Evolutionary conservation across 116 monocot species (phyloP), one percentile per base, ranked within the genome.

Genomic region (Cymodocea nodosa): DNA sequence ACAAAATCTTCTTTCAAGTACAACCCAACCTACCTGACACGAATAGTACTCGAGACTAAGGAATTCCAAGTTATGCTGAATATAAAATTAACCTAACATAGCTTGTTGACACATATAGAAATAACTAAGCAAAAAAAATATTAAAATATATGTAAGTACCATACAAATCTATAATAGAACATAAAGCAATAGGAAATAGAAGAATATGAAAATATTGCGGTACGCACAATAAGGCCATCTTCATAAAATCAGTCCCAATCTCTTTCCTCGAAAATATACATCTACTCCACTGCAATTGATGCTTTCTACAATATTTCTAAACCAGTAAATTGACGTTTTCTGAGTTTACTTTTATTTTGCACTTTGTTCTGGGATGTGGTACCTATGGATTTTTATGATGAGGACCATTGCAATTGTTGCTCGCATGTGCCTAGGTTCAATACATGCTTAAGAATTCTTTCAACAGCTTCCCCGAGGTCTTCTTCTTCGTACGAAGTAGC

Each of bases 401-500:
- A 44, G 12, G 44, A 10, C 44, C 44, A 44, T 12, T 44, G 12
- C 44, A 44, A 44, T 12, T 44, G 44, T 44, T 44, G 44, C 44
- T 62, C 37, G 7, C 6, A 62, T 2, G 39, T 39, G 11, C 37
- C n/a, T n/a, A 9, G 36, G 17, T 7, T 62, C 39, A 62, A 10
- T 62, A 62, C 19, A 11, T 62, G 62, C 19, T 18, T 35, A 36
- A 62, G 62, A 62, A 62, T 62, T 62, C 6, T 62, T 18, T 62
- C 37, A 0, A 62, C 62, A 18, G 37, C 12, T 18, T 62, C 18
- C 1, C 62, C 62, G 15, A 62, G 7, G 37, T 62, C 62, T 40
- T 62, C 18, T 62, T 62, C 39, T 18, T 37, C 19, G 10, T 39
- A 37, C 3, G 37, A 62, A 39, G 40, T 40, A 3, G 39, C 18